phyloP scores from a whole-genome alignment of 495 filamentous ascomycete genomes.

The Penicillium longicatenatum region DNA sequence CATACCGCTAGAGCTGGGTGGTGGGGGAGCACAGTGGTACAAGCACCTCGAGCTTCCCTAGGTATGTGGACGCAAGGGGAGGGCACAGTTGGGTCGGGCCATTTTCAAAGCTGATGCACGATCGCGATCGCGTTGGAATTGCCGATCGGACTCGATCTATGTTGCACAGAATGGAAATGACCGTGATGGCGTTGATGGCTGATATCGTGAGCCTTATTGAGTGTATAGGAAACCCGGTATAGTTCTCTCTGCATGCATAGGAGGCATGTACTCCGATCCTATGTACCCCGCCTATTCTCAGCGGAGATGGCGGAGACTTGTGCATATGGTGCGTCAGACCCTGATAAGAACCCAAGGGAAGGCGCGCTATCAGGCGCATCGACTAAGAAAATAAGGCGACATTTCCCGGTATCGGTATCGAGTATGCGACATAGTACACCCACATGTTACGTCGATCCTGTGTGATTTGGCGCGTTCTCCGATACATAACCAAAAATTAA shows the following conservation, averaged over 20 bases:
- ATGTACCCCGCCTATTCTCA: constrained; percentile 26
- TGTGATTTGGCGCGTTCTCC: background rate
- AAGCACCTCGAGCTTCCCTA: background rate
- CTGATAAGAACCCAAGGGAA: constrained; percentile 7
- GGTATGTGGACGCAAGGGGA: constrained; percentile 32
- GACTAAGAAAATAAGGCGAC: background rate
- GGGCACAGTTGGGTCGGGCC: constrained; percentile 15
- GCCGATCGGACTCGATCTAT: constrained; percentile 24
- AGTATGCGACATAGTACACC: background rate
- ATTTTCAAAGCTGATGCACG: constrained; percentile 22
- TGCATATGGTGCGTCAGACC: constrained; percentile 7
- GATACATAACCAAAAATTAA: background rate
- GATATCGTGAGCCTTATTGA: too few relatives aligned
- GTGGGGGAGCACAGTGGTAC: background rate
- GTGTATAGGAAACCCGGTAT: background rate
- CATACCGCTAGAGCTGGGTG: constrained; percentile 14
- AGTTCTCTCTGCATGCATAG: constrained; percentile 1
- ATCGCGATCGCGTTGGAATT: constrained; percentile 22
- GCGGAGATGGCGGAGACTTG: constrained; percentile 29
- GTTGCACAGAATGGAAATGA: constrained; percentile 7
- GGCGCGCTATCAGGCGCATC: background rate
- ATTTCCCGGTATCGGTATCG: background rate
- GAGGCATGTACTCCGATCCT: constrained; percentile 8
- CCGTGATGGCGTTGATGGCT: background rate
- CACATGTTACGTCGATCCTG: background rate